Evolutionary conservation across 352 stramenopile genomes (phyloP).

Genomic region (Pythium scleroteichum): DNA sequence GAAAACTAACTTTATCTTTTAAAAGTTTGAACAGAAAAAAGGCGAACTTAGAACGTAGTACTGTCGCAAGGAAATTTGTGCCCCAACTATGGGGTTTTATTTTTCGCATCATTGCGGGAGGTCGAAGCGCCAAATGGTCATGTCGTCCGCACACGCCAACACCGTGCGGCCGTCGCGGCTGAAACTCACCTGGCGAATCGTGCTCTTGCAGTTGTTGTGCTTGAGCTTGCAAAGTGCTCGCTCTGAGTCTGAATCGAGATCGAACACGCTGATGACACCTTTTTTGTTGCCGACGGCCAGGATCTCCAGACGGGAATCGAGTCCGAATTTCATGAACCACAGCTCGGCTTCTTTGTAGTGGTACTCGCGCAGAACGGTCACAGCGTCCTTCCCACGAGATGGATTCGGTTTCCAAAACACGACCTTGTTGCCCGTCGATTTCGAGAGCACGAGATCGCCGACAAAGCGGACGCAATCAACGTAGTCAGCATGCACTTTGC

Average conservation of each 20-base stretch:
- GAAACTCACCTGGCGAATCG: conserved; percentile 78
- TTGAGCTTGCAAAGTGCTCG: conserved; percentile 70
- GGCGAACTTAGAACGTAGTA: conserved; percentile 14
- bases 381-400: conserved; percentile 73
- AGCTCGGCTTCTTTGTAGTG: conserved; percentile 80
- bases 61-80: neutral
- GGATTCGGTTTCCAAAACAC: conserved; percentile 92
- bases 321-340: conserved; percentile 88
- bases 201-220: conserved; percentile 76
- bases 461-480: conserved; percentile 88
- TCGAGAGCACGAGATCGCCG: conserved; percentile 76
- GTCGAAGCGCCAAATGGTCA: conserved; percentile 77
- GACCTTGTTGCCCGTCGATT: conserved; percentile 87
- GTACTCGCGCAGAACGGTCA: conserved; percentile 83
- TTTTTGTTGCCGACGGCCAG: conserved; percentile 85
- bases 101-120: conserved; percentile 35
- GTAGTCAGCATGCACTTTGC: conserved; percentile 91
- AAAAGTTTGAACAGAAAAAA: conserved; percentile 33
- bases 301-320: conserved; percentile 73
- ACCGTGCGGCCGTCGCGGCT: conserved; percentile 70
- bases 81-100: neutral
- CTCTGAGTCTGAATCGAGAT: conserved; percentile 72
- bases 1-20: conserved; percentile 28
- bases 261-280: conserved; percentile 76
- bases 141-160: conserved; percentile 73